These are phyloP conservation scores for Wickerhamomyces sydowiorum DNA, from an alignment of 805 yeast species.

Conservation along the genomic window DNA sequence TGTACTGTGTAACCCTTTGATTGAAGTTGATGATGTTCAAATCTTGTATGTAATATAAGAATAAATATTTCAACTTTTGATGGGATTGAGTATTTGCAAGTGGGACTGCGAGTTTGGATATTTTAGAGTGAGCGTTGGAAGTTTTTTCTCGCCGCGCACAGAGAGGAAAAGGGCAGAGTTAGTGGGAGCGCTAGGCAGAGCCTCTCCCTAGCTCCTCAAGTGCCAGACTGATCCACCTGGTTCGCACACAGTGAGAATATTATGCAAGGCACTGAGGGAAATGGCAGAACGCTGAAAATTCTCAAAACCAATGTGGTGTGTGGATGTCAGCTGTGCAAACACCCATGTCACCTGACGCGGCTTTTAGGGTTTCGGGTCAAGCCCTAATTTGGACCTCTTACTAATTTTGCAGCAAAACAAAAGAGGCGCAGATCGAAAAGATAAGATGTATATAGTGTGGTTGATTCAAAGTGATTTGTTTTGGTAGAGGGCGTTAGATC, in stretches of 20 bases:
- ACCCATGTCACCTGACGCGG: no score
- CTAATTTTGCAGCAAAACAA: no score
- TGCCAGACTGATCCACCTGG: no score
- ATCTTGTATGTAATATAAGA: background rate
- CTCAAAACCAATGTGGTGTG: background rate
- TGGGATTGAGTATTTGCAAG: background rate
- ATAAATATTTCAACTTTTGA: conserved; percentile 1
- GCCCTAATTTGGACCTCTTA: no score
- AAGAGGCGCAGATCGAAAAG: conserved; percentile 13
- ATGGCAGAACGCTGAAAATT: background rate
- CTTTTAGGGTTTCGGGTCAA: no score
- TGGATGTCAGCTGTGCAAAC: background rate
- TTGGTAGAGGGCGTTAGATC: no score
- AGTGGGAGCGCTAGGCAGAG: background rate
- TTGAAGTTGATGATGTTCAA: background rate
- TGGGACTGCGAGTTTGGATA: background rate
- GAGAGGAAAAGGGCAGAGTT: background rate
- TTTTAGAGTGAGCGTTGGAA: background rate
- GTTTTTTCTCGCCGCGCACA: background rate
- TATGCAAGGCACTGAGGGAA: background rate
- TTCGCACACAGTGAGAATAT: no score
- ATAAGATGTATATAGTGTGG: no score
- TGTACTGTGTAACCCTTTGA: background rate
- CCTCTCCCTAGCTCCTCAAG: no score
- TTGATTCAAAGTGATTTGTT: no score